A percentile compares a stretch with the other conserved stretches of the same genome.
These are phyloP conservation scores for Talaromyces sp. DNA, from an alignment of 2,329 filamentous ascomycete genomes.

Conservation along the genomic window DNA sequence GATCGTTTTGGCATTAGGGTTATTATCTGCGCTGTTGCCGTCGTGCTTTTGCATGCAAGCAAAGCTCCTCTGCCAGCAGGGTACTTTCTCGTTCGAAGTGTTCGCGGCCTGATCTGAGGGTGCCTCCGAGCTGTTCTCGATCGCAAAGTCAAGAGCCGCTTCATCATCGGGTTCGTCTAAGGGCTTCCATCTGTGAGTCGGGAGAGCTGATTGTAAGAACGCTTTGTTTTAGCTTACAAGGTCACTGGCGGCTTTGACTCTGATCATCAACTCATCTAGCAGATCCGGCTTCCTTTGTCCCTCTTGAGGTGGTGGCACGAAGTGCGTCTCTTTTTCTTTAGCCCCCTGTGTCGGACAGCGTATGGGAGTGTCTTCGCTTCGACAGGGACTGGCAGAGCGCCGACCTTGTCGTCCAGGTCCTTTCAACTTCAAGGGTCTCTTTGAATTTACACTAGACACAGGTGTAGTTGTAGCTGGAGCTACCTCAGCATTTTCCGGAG, in stretches of 20 bases:
- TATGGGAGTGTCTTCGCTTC: slow-evolving; percentile 11
- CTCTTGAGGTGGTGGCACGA: neutral
- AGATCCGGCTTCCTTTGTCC: slow-evolving; percentile 44
- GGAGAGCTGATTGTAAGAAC: neutral
- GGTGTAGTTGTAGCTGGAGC: neutral
- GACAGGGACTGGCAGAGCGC: slow-evolving; percentile 21
- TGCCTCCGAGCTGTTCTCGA: neutral
- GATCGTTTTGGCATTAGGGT: slow-evolving; percentile 73
- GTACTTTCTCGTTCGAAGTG: slow-evolving; percentile 20
- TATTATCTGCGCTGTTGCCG: slow-evolving; percentile 43
- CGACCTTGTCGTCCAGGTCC: slow-evolving; percentile 20
- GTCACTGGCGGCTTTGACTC: slow-evolving; percentile 58
- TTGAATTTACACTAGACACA: neutral
- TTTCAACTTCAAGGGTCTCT: slow-evolving; percentile 31
- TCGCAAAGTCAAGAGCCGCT: slow-evolving; percentile 1
- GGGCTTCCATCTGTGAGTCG: slow-evolving; percentile 25
- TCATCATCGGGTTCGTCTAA: slow-evolving; percentile 32
- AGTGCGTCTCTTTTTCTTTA: neutral
- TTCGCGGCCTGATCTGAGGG: slow-evolving; percentile 20
- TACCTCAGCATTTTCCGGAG: neutral
- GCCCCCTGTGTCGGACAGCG: slow-evolving; percentile 10
- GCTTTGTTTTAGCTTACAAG: slow-evolving; percentile 40
- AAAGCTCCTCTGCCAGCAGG: slow-evolving; percentile 45
- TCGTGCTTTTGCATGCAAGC: slow-evolving; percentile 59
- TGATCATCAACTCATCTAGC: slow-evolving; percentile 61